Conservation (phyloP, 2,329 filamentous ascomycete species). For the Colletotrichum sp. region DNA sequence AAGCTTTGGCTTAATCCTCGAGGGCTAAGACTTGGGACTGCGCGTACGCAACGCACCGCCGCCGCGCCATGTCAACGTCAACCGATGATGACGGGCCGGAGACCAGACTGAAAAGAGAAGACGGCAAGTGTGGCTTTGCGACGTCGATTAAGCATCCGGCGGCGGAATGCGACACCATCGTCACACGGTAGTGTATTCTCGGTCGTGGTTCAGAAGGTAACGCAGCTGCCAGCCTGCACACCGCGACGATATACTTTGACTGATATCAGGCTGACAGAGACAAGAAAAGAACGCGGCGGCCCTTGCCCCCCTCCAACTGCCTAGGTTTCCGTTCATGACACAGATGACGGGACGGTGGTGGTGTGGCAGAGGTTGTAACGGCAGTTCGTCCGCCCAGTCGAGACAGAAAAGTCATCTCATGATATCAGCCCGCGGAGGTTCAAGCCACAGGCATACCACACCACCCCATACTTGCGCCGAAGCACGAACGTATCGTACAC, state of each 20-base stretch:
- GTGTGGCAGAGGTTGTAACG: not conserved
- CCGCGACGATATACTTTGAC: not conserved
- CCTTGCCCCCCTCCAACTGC: not conserved
- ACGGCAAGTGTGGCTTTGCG: not conserved
- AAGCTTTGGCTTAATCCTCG: not conserved
- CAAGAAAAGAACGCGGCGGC: not conserved
- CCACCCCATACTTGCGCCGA: not conserved
- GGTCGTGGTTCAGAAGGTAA: not conserved
- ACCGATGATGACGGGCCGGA: constrained; percentile 12
- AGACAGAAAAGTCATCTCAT: constrained; percentile 3
- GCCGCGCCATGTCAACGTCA: constrained; percentile 1
- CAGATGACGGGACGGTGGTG: not conserved
- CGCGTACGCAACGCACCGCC: not conserved
- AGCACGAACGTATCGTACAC: not conserved
- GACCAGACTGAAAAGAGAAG: not conserved
- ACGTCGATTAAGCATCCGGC: not conserved
- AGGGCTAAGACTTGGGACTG: not conserved
- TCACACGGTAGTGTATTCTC: not conserved
- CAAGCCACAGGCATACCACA: not conserved
- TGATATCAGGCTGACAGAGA: not conserved
- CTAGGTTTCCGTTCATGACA: not conserved
- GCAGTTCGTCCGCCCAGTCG: not conserved
- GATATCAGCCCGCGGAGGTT: not conserved
- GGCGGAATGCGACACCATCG: not conserved
- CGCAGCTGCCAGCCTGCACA: not conserved